These are phyloP conservation scores for Tolypocladium tundrense DNA, from an alignment of 2,329 filamentous ascomycete species.

Conservation along the genomic window DNA sequence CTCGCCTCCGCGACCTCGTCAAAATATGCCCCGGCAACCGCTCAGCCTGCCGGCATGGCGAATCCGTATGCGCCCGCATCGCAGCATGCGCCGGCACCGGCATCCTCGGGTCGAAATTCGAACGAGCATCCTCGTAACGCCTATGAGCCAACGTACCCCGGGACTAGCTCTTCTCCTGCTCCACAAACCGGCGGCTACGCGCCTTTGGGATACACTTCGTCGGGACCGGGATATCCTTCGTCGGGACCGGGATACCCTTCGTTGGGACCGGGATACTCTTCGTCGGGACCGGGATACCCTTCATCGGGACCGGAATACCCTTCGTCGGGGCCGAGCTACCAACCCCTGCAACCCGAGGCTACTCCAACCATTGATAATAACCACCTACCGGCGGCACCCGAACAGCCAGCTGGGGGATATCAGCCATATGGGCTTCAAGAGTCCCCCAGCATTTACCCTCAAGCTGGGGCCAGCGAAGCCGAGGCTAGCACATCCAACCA, in stretches of 20 bases:
- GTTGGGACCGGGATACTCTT: constrained; percentile 4
- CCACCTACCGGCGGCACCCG: neutral
- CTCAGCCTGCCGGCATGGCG: constrained; percentile 7
- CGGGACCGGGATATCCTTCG: constrained; percentile 4
- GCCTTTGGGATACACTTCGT: constrained; percentile 6
- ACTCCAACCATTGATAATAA: neutral
- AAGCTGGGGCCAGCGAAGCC: constrained; percentile 4
- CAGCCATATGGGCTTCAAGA: constrained; percentile 18
- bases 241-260: neutral
- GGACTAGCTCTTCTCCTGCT: constrained; percentile 4
- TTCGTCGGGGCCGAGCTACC: constrained; percentile 13
- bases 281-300: constrained; percentile 1
- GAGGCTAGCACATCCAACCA: constrained; percentile 11
- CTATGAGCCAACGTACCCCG: constrained; percentile 24
- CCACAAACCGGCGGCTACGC: constrained; percentile 9
- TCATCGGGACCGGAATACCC: constrained; percentile 4
- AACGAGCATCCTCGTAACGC: constrained; percentile 20
- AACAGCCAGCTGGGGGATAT: constrained; percentile 10
- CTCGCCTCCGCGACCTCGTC: constrained; percentile 25
- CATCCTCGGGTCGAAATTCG: constrained; percentile 17
- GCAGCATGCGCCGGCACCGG: constrained; percentile 36
- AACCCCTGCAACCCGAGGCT: constrained; percentile 6
- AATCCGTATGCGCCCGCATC: constrained; percentile 29
- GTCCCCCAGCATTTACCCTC: constrained; percentile 11
- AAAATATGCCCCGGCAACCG: constrained; percentile 22